Evolutionary conservation across 2,329 filamentous ascomycete species (phyloP), one percentile per base, ranked within the genome.

Genomic region (Clarireedia sp.): DNA sequence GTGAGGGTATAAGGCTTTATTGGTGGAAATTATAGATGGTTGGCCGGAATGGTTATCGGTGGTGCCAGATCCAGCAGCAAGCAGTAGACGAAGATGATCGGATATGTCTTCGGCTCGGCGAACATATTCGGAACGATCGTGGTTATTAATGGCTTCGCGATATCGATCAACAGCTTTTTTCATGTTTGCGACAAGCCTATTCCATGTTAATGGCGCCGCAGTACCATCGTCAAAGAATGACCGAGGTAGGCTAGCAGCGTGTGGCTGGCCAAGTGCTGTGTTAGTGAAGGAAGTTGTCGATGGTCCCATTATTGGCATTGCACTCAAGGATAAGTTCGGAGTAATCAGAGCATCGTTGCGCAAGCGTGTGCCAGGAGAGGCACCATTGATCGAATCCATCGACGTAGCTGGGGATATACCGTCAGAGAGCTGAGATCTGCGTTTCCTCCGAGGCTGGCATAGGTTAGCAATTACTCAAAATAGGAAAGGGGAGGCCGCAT

Each of bases 11-110:
- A 99, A 76, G 0, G 90, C 89, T 71, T 97, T 97, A 76, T 99
- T 99, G 5, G 90, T 95, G 6, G 91, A 96, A 58, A 99, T 99
- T 66, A 99, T 96, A n/a, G 94, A 97, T 4, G 94, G 94, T 64
- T 97, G 95, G 43, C 94, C 94, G 19, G 94, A 97, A 70, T 99
- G 94, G 68, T 99, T 99, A 72, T 99, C 94, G 0, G 94, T 99
- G 1, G 94, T 99, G 54, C 92, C 90, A 36, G 94, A 99, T 8
- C 91, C 94, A 54, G 94, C 94, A 29, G 91, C 91, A n/a, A 99
- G 82, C 7, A 99, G 81, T 61, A 97, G 78, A 54, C 94, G 87
- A 55, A 99, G 77, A 69, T 99, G 92, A 69, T 99, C 94, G 5
- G 94, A 97, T 51, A 99, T 96, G 68, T 99, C 92, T 72, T 99